These are phyloP conservation scores for Hypoxylon rickii DNA, from an alignment of 495 filamentous ascomycete genomes.

Conservation along the genomic window DNA sequence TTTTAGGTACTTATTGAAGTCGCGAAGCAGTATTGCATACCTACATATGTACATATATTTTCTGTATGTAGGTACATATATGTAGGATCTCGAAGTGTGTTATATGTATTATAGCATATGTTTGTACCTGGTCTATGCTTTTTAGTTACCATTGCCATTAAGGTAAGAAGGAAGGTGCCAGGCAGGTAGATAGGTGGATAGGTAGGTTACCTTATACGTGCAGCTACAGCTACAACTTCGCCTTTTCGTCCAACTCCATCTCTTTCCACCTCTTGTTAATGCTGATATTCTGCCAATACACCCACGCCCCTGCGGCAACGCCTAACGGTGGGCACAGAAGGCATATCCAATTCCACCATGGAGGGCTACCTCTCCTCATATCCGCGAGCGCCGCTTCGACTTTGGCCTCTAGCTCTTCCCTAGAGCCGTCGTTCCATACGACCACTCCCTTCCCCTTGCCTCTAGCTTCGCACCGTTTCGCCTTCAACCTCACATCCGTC, in stretches of 20 bases:
- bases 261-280: conserved; percentile 71
- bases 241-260: conserved; percentile 67
- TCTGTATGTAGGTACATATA: too few species aligned
- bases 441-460: conserved; percentile 69
- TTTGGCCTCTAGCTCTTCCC: conserved; percentile 66
- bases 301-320: conserved; percentile 65
- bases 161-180: too few species aligned
- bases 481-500: conserved; percentile 82
- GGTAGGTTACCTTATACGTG: neutral
- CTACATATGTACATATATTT: too few species aligned
- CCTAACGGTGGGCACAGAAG: conserved; percentile 74
- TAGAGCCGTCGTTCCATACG: conserved; percentile 83
- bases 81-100: too few species aligned
- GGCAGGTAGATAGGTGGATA: too few species aligned
- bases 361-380: conserved; percentile 65
- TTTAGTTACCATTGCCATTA: too few species aligned
- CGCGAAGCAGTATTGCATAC: too few species aligned
- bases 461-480: conserved; percentile 66
- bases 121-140: too few species aligned
- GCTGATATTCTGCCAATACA: conserved; percentile 66
- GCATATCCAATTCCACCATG: conserved; percentile 81
- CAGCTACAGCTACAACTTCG: conserved; percentile 63
- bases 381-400: conserved; percentile 64
- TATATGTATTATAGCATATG: too few species aligned
- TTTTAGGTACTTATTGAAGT: too few species aligned